Evolutionary conservation across 2,329 filamentous ascomycete species (phyloP).

Genomic region (Teratosphaeria gauchensis): DNA sequence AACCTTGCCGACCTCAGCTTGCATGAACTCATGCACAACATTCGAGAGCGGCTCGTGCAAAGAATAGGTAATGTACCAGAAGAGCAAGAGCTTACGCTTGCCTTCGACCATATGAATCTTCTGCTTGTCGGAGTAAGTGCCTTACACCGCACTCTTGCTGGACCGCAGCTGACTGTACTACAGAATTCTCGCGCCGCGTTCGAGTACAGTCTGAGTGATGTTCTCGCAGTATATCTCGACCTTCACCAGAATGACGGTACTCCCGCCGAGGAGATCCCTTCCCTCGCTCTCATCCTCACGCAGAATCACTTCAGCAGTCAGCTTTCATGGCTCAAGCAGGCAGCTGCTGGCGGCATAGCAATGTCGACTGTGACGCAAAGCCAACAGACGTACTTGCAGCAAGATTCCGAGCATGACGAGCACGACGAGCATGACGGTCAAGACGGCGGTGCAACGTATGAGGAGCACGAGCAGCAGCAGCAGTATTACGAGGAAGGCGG

Average conservation of each 20-base stretch:
- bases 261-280: constrained; percentile 39
- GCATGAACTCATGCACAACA: constrained; percentile 42
- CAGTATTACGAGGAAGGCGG: constrained; percentile 7
- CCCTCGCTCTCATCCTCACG: constrained; percentile 47
- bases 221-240: constrained; percentile 50
- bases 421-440: constrained; percentile 3
- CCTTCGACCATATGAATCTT: constrained; percentile 46
- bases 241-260: constrained; percentile 50
- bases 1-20: constrained; percentile 45
- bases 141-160: not conserved
- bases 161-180: constrained; percentile 6
- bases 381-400: not conserved
- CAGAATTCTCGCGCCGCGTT: constrained; percentile 42
- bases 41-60: constrained; percentile 39
- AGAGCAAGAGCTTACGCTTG: constrained; percentile 48
- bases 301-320: constrained; percentile 46
- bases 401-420: not conserved
- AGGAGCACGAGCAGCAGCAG: constrained; percentile 1
- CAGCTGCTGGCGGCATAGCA: constrained; percentile 48
- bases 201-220: constrained; percentile 44
- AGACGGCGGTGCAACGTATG: not conserved
- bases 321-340: constrained; percentile 42
- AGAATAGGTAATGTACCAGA: constrained; percentile 46
- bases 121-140: constrained; percentile 48
- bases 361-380: constrained; percentile 37